Base-by-base conservation (phyloP, 768 basidiomycete genomes). In the Podaxis sp. region DNA sequence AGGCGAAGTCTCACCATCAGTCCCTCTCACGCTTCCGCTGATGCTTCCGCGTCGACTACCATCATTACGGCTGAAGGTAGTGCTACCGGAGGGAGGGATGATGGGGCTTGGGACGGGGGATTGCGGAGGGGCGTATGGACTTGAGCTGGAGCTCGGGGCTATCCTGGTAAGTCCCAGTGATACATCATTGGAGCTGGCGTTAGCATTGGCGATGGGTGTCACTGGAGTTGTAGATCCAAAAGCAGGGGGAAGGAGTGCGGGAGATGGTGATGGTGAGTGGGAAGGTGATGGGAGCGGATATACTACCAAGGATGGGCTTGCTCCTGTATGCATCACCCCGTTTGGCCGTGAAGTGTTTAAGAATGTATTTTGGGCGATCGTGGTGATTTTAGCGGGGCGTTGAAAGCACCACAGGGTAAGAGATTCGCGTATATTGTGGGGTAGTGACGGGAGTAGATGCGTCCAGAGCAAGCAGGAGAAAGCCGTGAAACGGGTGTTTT, bases 271-370 rank as follows among this genome's bases (percentile, higher is more conserved):
- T 9, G 57, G 63, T 3, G 33, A 43, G 8, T 37, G 53, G 4
- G 60, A 61, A 22, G 29, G 43, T 43, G 60, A 61, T 24, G 51
- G 38, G 9, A 36, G 43, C n/a, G 55, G 40, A 27, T 56, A 12
- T 17, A 4, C 25, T 1, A 8, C 38, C 33, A 19, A 27, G 27
- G 47, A 49, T 49, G 17, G 47, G 17, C 47, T 49, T 11, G 27
- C 19, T 15, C 9, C 55, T 47, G n/a, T 19, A 27, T 41, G 12
- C 12, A 51, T 24, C 13, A 24, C 22, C 9, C 8, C 33, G 19
- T 46, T 46, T 43, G 6, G 43, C 43, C n/a, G 7, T 46, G 8
- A 19, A 19, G 6, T 46, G 43, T 33, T 33, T 33, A 33, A 33
- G 33, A 8, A 33, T 9, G 27, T 29, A 29, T 29, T 29, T 33